phyloP scores from a whole-genome alignment of 768 basidiomycete genomes.

The Cystofilobasidium ferigula region DNA sequence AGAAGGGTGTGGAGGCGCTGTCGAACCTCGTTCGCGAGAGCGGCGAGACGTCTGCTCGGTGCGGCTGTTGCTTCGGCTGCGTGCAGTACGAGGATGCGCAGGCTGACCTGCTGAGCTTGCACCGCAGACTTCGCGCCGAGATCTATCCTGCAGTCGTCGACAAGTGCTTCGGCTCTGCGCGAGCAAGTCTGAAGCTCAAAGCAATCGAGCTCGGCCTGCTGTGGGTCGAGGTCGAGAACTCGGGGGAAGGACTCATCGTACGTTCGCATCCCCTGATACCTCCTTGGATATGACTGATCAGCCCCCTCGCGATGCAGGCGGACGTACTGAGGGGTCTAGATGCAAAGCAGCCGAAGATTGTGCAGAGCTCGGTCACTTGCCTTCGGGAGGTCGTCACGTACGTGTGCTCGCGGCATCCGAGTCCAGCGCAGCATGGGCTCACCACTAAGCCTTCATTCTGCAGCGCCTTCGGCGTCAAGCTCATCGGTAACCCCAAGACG shows the following conservation, averaged over 20 bases:
- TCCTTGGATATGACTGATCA: background rate
- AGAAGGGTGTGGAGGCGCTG: slow-evolving; percentile 87
- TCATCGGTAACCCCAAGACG: slow-evolving; percentile 47
- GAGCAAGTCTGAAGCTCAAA: slow-evolving; percentile 79
- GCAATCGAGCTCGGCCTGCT: slow-evolving; percentile 74
- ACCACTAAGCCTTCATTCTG: background rate
- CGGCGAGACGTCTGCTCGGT: slow-evolving; percentile 69
- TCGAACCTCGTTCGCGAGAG: slow-evolving; percentile 78
- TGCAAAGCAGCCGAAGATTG: slow-evolving; percentile 90
- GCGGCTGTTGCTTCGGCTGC: background rate
- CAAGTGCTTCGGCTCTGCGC: slow-evolving; percentile 83
- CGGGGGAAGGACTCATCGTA: slow-evolving; percentile 75
- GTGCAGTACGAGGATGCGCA: too few species aligned
- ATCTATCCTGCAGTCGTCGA: slow-evolving; percentile 89
- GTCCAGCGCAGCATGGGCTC: too few species aligned
- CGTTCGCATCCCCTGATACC: slow-evolving; percentile 38
- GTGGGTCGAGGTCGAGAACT: slow-evolving; percentile 88
- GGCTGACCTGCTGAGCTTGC: too few species aligned
- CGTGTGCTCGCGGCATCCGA: too few species aligned
- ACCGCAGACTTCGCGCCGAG: slow-evolving; percentile 52
- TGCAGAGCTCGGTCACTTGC: slow-evolving; percentile 63
- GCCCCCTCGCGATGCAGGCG: slow-evolving; percentile 41
- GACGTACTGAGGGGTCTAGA: slow-evolving; percentile 73
- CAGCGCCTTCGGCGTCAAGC: slow-evolving; percentile 70
- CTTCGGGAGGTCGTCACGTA: slow-evolving; percentile 73